These are phyloP conservation scores for Aspergillus indologenus DNA, from an alignment of 495 filamentous ascomycete genomes.

Conservation along the genomic window DNA sequence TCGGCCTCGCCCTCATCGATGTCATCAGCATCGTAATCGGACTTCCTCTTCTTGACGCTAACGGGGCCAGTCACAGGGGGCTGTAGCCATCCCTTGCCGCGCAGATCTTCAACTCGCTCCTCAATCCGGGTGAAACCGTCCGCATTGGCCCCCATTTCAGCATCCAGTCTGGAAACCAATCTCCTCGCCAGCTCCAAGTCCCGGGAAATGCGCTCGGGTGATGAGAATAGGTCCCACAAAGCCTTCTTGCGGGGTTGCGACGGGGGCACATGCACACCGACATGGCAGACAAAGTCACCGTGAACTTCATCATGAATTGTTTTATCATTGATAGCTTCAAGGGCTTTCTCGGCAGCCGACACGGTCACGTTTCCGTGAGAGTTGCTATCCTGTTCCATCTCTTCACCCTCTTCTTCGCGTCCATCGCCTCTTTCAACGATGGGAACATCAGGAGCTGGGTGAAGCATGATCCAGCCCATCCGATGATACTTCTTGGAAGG, in stretches of 20 bases:
- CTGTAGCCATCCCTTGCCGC: conserved; percentile 69
- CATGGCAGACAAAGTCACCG: conserved; percentile 95
- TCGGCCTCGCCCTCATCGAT: conserved; percentile 70
- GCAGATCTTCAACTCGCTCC: conserved; percentile 77
- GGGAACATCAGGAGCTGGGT: conserved; percentile 66
- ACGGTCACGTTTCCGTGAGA: conserved; percentile 22
- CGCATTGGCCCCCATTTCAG: conserved; percentile 63
- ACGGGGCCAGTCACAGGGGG: conserved; percentile 57
- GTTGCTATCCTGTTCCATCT: conserved; percentile 43
- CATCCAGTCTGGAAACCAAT: conserved; percentile 74
- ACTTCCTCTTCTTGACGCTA: conserved; percentile 59
- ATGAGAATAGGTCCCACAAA: conserved; percentile 91
- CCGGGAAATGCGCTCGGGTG: conserved; percentile 81
- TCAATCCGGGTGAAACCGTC: conserved; percentile 78
- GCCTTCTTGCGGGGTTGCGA: conserved; percentile 89
- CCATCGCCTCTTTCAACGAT: conserved; percentile 56
- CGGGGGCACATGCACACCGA: conserved; percentile 90
- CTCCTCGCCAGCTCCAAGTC: conserved; percentile 77
- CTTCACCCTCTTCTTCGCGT: conserved; percentile 61
- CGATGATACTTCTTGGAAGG: conserved; percentile 94
- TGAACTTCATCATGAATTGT: conserved; percentile 89
- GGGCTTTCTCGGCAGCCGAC: conserved; percentile 73
- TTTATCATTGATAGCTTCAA: conserved; percentile 92
- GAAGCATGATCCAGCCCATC: conserved; percentile 97
- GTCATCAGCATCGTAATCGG: conserved; percentile 59